These are phyloP conservation scores for Eucalyptus microcorys DNA, from an alignment of 345 rosid genomes.

Conservation along the genomic window DNA sequence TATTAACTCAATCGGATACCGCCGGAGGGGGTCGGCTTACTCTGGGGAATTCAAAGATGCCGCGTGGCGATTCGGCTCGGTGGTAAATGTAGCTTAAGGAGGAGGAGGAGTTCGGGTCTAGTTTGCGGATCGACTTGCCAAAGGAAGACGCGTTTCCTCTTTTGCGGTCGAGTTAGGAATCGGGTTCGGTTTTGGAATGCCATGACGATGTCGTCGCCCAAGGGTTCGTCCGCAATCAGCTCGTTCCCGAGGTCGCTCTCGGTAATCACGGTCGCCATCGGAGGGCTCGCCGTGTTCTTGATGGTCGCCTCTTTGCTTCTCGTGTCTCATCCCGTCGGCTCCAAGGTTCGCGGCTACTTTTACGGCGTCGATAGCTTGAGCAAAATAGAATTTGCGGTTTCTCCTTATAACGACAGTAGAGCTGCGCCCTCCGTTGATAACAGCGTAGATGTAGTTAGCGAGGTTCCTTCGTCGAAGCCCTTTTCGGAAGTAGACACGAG, in stretches of 20 bases:
- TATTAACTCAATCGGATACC: background rate
- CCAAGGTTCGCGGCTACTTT: conserved; percentile 43
- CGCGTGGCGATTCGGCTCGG: background rate
- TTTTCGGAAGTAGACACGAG: background rate
- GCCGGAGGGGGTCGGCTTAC: no score
- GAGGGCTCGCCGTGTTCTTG: conserved; percentile 56
- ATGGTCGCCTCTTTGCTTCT: conserved; percentile 55
- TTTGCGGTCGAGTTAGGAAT: background rate
- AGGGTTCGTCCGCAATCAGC: conserved; percentile 14
- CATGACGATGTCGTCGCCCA: conserved; percentile 51
- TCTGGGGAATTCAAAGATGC: background rate
- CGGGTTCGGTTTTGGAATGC: background rate
- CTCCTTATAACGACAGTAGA: background rate
- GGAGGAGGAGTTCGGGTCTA: background rate
- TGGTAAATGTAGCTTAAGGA: background rate
- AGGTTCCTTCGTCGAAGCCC: conserved; percentile 2
- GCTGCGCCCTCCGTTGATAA: background rate
- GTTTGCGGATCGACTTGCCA: background rate
- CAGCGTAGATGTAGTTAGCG: background rate
- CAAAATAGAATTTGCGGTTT: conserved; percentile 8
- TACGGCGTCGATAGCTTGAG: conserved; percentile 35
- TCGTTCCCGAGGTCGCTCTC: conserved; percentile 48
- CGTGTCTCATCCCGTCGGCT: conserved; percentile 44
- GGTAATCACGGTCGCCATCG: conserved; percentile 40
- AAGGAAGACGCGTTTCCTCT: background rate